Base-by-base conservation (phyloP, 441 rosid species). In the Macaranga tanarius region DNA sequence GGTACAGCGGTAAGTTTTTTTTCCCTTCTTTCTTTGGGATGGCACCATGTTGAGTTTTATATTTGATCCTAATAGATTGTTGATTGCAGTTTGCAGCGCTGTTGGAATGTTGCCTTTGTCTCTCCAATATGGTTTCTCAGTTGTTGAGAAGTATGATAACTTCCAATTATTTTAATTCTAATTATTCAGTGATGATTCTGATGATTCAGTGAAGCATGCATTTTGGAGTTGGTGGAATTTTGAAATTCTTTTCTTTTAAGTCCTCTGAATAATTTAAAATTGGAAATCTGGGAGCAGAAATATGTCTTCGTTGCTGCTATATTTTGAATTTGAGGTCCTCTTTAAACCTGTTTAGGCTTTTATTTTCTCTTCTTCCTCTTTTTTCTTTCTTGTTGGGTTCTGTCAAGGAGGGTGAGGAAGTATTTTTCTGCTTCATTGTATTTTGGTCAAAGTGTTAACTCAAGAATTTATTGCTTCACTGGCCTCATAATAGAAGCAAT, bases 71-170 rank as follows among this genome's bases (percentile, higher is more conserved):
- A 76, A 69, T 76, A 38, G 70, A 79, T 42, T 67, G 62, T 67
- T 75, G 72, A 54, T 75, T 80, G 81, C 92, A 95, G 99, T 95
- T 81, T 95, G 97, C 91, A 92, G 99, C 87, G 99, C 99, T 75
- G 99, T 95, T 72, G 99, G 99, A 20, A 89, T 91, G 77, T 81
- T 92, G 84, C 99, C 98, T 60, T 75, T 91, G 76, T 95, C 96
- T 71, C 92, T 95, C 65, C 98, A 92, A 76, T 95, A 95, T 79
- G 97, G 98, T 67, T 95, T 91, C 82, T 68, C 93, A 19, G 84
- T 89, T 73, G 89, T 91, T 76, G 96, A 95, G 82, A 92, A 90
- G 98, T 95, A 91, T 73, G 97, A 74, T 84, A 78, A 25, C 84
- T 81, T 79, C 72, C 67, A 62, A 31, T 72, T 65, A 12, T 23